phyloP scores from a whole-genome alignment of 805 yeast species.

The Metschnikowia sp. region DNA sequence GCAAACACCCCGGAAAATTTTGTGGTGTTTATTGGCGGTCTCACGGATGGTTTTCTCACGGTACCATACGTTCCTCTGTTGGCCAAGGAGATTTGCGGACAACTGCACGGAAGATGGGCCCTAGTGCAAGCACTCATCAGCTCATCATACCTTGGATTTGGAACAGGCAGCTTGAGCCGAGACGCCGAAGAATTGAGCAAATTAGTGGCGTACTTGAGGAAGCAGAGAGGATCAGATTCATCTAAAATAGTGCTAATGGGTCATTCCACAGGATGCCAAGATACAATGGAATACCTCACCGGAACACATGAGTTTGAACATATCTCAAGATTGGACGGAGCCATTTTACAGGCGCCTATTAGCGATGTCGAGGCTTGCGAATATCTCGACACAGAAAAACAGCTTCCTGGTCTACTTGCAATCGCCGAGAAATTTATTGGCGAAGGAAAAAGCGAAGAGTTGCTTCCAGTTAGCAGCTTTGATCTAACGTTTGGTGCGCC shows the following conservation, averaged over 20 bases:
- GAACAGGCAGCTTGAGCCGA: slow-evolving; percentile 54
- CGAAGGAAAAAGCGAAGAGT: slow-evolving; percentile 42
- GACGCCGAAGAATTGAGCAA: slow-evolving; percentile 56
- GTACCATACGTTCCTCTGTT: slow-evolving; percentile 61
- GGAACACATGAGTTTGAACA: slow-evolving; percentile 22
- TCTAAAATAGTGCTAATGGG: slow-evolving; percentile 63
- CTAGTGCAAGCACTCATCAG: slow-evolving; percentile 52
- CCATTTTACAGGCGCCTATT: slow-evolving; percentile 68
- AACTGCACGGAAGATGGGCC: slow-evolving; percentile 42
- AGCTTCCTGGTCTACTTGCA: slow-evolving; percentile 23
- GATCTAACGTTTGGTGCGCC: slow-evolving; percentile 50
- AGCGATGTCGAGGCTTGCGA: slow-evolving; percentile 50
- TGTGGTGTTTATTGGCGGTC: slow-evolving; percentile 68
- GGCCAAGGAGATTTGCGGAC: slow-evolving; percentile 34
- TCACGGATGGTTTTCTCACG: slow-evolving; percentile 63
- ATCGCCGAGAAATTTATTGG: slow-evolving; percentile 30
- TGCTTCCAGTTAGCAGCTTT: slow-evolving; percentile 50
- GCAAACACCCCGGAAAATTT: slow-evolving; percentile 39
- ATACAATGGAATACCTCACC: slow-evolving; percentile 56
- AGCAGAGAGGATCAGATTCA: slow-evolving; percentile 39
- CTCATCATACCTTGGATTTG: slow-evolving; percentile 70
- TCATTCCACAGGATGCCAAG: slow-evolving; percentile 84
- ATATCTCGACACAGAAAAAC: neutral
- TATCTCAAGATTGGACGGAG: slow-evolving; percentile 43
- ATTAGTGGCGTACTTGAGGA: slow-evolving; percentile 52